A percentile compares a stretch with the other conserved stretches of the same genome.
Evolutionary conservation across 2,329 filamentous ascomycete genomes (phyloP).

Genomic region (Penicillium concentricum): DNA sequence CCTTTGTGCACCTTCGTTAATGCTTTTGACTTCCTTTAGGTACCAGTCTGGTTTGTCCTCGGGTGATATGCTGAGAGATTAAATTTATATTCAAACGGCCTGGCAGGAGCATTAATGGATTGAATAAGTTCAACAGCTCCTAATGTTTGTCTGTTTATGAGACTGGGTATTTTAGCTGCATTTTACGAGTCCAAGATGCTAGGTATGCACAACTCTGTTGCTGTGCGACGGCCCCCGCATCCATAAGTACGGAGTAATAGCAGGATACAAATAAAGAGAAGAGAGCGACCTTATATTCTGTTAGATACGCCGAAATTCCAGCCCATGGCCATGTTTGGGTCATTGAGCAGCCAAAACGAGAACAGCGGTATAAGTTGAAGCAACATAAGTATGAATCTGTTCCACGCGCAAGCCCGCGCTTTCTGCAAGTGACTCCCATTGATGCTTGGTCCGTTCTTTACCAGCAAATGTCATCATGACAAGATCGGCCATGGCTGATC

Average conservation of each 20-base stretch:
- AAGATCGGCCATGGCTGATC: constrained; percentile 18
- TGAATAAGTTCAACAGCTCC: no score
- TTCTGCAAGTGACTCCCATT: constrained; percentile 18
- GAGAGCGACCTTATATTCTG: not conserved
- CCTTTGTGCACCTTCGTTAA: no score
- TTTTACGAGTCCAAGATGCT: no score
- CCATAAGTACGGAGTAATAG: not conserved
- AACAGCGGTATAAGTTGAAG: constrained; percentile 17
- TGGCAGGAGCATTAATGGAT: no score
- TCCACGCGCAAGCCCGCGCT: constrained; percentile 16
- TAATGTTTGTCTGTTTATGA: no score
- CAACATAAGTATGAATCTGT: constrained; percentile 17
- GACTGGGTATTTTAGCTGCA: no score
- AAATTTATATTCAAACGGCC: no score
- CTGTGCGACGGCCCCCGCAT: no score
- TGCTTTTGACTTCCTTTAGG: no score
- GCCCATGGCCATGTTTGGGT: not conserved
- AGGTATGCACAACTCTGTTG: no score
- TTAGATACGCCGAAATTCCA: not conserved
- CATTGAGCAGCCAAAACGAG: constrained; percentile 16
- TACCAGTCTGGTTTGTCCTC: no score
- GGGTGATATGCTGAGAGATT: no score
- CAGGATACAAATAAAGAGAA: not conserved
- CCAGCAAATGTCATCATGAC: constrained; percentile 21
- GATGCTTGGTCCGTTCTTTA: constrained; percentile 15